Conservation (phyloP, 2,329 filamentous ascomycete species). For the Penicillium polonicum region DNA sequence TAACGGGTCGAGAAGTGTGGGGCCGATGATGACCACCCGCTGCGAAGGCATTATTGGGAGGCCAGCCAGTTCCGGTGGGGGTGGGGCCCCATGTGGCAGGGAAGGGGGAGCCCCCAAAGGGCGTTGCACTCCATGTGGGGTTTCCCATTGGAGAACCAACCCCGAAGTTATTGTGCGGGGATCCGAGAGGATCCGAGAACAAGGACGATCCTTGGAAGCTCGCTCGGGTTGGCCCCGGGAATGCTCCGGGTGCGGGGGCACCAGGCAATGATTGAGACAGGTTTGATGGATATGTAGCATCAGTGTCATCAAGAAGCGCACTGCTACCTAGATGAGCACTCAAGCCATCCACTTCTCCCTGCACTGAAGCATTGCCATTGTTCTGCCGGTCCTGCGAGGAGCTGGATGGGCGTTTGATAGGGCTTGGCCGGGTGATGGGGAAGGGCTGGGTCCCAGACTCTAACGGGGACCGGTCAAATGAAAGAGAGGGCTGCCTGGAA, state of each 20-base stretch:
- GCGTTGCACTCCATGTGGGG: slow-evolving; percentile 36
- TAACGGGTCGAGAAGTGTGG: slow-evolving; percentile 63
- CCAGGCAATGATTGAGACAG: slow-evolving; percentile 47
- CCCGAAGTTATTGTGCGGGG: slow-evolving; percentile 37
- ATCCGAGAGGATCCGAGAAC: slow-evolving; percentile 44
- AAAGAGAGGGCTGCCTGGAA: slow-evolving; percentile 71
- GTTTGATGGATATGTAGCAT: slow-evolving; percentile 60
- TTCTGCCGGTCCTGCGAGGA: slow-evolving; percentile 53
- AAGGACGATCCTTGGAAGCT: slow-evolving; percentile 44
- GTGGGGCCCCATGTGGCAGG: slow-evolving; percentile 41
- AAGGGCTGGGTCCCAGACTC: slow-evolving; percentile 63
- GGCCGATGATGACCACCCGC: slow-evolving; percentile 49
- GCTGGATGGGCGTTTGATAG: slow-evolving; percentile 84
- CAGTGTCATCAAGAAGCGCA: slow-evolving; percentile 75
- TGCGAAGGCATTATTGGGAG: slow-evolving; percentile 50
- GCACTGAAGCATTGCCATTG: slow-evolving; percentile 42
- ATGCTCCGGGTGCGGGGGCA: slow-evolving; percentile 54
- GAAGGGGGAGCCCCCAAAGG: slow-evolving; percentile 42
- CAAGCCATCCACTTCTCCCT: slow-evolving; percentile 66
- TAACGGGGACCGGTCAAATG: slow-evolving; percentile 57
- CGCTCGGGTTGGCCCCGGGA: slow-evolving; percentile 42
- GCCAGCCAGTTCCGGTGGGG: slow-evolving; percentile 48
- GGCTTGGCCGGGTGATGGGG: slow-evolving; percentile 77
- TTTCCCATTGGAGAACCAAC: slow-evolving; percentile 31
- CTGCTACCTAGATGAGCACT: slow-evolving; percentile 85